A percentile compares a stretch with the other conserved stretches of the same genome.
Conservation (phyloP, 768 basidiomycete species). For the Lentinula guzmanii region DNA sequence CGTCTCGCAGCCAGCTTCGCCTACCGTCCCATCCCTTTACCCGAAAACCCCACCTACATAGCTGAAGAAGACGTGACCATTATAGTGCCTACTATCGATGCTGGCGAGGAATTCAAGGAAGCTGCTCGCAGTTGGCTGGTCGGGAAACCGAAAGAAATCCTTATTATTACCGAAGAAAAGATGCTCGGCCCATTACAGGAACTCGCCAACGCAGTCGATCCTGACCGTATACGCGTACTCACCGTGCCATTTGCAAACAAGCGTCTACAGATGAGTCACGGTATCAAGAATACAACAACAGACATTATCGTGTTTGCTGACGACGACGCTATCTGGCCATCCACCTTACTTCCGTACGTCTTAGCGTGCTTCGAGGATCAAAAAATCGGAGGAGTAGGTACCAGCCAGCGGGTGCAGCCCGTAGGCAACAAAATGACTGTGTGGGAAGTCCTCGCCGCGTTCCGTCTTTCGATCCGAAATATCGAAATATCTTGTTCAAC, state of each 20-base stretch:
- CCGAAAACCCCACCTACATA: slow-evolving; percentile 86
- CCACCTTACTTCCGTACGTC: slow-evolving; percentile 81
- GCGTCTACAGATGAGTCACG: slow-evolving; percentile 89
- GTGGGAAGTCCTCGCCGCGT: slow-evolving; percentile 93
- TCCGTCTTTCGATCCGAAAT: slow-evolving; percentile 88
- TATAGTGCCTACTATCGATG: slow-evolving; percentile 94
- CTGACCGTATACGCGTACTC: slow-evolving; percentile 75
- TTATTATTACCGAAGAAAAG: slow-evolving; percentile 75
- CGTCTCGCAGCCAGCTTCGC: slow-evolving; percentile 72
- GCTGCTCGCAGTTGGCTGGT: slow-evolving; percentile 90
- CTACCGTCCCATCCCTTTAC: slow-evolving; percentile 86
- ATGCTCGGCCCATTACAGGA: slow-evolving; percentile 88
- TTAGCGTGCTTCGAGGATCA: slow-evolving; percentile 95
- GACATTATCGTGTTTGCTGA: slow-evolving; percentile 95
- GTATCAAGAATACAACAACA: slow-evolving; percentile 84
- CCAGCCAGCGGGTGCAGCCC: slow-evolving; percentile 83
- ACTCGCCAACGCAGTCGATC: slow-evolving; percentile 84
- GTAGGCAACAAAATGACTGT: slow-evolving; percentile 78
- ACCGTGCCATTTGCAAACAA: slow-evolving; percentile 94
- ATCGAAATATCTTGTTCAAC: slow-evolving; percentile 88
- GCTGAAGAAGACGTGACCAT: slow-evolving; percentile 93
- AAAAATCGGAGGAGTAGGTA: slow-evolving; percentile 88
- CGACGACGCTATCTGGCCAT: slow-evolving; percentile 95
- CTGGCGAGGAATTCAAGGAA: slow-evolving; percentile 93
- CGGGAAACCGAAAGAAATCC: slow-evolving; percentile 79